A percentile compares a stretch with the other conserved stretches of the same genome.
Conservation (phyloP, 179 eudicot species). For the Spergularia azorica region DNA sequence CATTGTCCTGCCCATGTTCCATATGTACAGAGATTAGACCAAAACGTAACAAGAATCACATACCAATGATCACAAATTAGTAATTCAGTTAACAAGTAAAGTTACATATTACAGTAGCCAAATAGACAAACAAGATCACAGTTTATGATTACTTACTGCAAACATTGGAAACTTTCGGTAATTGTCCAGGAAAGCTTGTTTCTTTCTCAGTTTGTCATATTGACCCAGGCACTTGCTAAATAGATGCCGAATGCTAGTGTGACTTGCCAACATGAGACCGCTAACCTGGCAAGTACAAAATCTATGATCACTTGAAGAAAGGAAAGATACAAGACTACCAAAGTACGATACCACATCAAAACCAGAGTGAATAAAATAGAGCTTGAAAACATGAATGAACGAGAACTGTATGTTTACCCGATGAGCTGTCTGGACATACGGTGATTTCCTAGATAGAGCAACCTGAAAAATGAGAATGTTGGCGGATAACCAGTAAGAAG, state of each 20-base stretch:
- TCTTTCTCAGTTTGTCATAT: constrained; percentile 90
- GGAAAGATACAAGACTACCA: constrained; percentile 8
- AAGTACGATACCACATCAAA: not conserved
- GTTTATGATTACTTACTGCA: constrained; percentile 63
- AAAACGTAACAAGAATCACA: no score
- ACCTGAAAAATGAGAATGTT: constrained; percentile 49
- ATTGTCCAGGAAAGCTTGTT: constrained; percentile 96
- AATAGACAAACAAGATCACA: not conserved
- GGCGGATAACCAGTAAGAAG: constrained; percentile 6
- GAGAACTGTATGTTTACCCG: constrained; percentile 46
- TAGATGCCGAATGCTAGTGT: constrained; percentile 94
- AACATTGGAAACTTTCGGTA: constrained; percentile 94
- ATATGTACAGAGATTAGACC: not conserved
- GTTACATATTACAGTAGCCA: no score
- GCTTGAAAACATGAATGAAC: not conserved
- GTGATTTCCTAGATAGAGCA: constrained; percentile 96
- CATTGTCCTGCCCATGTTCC: constrained; percentile 73
- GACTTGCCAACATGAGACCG: constrained; percentile 97
- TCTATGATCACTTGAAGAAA: not conserved
- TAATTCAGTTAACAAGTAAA: no score
- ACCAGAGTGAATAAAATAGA: not conserved
- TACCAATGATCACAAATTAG: no score
- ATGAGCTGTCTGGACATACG: constrained; percentile 96
- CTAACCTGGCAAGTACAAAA: constrained; percentile 61
- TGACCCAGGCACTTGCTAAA: constrained; percentile 91